These are phyloP conservation scores for Tulasnella sp. DNA, from an alignment of 768 basidiomycete genomes.

Conservation along the genomic window DNA sequence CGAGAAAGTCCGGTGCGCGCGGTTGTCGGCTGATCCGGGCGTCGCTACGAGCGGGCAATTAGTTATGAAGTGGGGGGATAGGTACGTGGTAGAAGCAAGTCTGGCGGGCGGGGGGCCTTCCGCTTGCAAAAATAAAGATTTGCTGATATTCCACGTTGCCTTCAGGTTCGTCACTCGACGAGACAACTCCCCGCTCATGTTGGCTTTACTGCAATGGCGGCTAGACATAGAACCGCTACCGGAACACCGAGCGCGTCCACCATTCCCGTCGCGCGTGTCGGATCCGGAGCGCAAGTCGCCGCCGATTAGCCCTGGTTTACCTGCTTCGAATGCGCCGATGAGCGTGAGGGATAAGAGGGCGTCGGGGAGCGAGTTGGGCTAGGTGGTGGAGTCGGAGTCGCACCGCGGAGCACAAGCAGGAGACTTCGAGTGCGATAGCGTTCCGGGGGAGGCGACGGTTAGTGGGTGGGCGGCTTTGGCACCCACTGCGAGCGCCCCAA, in stretches of 20 bases:
- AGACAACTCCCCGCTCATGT: constrained; percentile 69
- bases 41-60: constrained; percentile 55
- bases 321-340: neutral
- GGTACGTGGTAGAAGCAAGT: no score
- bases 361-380: constrained; percentile 58
- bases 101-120: no score
- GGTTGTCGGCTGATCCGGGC: constrained; percentile 35
- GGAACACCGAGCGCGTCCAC: no score
- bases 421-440: constrained; percentile 28
- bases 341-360: constrained; percentile 33
- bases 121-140: no score
- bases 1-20: neutral
- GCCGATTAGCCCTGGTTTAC: no score
- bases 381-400: constrained; percentile 75
- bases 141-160: constrained; percentile 26
- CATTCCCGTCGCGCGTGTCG: no score
- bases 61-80: constrained; percentile 64
- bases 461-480: no score
- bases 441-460: no score
- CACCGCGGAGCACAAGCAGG: no score
- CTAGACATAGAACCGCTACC: constrained; percentile 33
- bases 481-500: no score
- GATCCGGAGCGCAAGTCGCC: no score
- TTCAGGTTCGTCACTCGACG: constrained; percentile 70
- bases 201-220: constrained; percentile 74